Evolutionary conservation across 169 alveolate genomes (phyloP), one percentile per base, ranked within the genome.

Genomic region (Besnoitia besnoiti): DNA sequence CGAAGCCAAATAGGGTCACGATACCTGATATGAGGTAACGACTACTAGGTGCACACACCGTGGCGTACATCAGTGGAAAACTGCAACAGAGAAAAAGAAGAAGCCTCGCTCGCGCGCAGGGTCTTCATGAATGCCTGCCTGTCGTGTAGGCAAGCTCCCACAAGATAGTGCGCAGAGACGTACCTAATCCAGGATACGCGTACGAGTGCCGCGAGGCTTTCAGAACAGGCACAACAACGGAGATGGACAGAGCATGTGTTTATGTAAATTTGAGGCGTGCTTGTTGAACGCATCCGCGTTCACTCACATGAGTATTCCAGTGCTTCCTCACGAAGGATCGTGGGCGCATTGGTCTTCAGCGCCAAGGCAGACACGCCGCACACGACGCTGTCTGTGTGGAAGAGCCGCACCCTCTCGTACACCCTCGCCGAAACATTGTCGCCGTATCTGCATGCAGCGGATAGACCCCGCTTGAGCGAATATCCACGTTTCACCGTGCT

Each of bases 331-430:
- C 98, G 94, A 79, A 97, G 89, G 30, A 96, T 39, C 61, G 97
- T 96, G 3, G 99, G 99, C 40, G 98, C 98, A 75, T 97, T 97
- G 35, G 99, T 97, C 85, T 93, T 94, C 95, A 97, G 85, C 44
- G 98, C 97, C 75, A 97, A 84, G 24, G 99, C 98, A 14, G 98
- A 96, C 39, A 97, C 62, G n/a, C 98, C 99, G 75, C 98, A 96
- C 84, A 97, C 67, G 33, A 97, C 98, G 92, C 97, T 92, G 59
- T 96, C 97, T 19, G 97, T 94, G 95, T 96, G 98, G 95, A 96
- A 96, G 24, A 96, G 94, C 33, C 77, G 92, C 40, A 93, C 96
- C 77, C 96, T 90, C 51, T 96, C 94, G 67, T 91, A 89, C 24
- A 97, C 97, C 46, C 93, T 84, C 80, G 49, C 92, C 62, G 79